Conservation (phyloP, 2,329 filamentous ascomycete species). For the Dactylellina cionopaga region DNA sequence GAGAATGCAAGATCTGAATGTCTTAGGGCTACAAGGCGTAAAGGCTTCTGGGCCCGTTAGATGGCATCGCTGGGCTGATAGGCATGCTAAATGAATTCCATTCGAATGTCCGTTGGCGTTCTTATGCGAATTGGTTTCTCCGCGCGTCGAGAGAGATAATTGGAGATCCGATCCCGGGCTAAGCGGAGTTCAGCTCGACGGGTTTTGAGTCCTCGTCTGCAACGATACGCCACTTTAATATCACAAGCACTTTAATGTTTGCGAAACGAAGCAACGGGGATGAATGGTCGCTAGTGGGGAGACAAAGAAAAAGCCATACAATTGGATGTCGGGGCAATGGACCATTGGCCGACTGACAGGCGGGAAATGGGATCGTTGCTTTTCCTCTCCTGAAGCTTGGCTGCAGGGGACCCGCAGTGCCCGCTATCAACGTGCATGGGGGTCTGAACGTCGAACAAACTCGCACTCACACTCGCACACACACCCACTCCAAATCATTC, state of each 20-base stretch:
- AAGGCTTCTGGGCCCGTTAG: constrained; percentile 11
- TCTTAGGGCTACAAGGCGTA: background rate
- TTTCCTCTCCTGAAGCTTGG: constrained; percentile 52
- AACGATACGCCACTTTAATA: constrained; percentile 49
- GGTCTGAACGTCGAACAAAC: constrained; percentile 7
- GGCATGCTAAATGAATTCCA: background rate
- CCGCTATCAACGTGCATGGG: constrained; percentile 34
- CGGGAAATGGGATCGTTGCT: constrained; percentile 47
- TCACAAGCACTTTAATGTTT: constrained; percentile 38
- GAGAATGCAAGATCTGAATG: constrained; percentile 29
- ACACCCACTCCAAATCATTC: constrained; percentile 13
- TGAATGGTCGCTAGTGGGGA: constrained; percentile 37
- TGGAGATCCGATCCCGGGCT: constrained; percentile 17
- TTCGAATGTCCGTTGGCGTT: no score
- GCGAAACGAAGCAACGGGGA: constrained; percentile 25
- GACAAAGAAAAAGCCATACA: constrained; percentile 36
- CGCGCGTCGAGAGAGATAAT: constrained; percentile 5
- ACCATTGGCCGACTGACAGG: constrained; percentile 52
- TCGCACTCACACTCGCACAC: constrained; percentile 16
- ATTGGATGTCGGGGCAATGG: constrained; percentile 43
- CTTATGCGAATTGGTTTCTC: no score
- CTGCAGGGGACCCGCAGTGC: constrained; percentile 35
- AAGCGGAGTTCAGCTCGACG: constrained; percentile 21
- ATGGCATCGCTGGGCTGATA: background rate
- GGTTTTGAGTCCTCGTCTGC: constrained; percentile 18